These are phyloP conservation scores for Chrysochromulina tobinii DNA, from an alignment of 78 protist genomes.

Conservation along the genomic window DNA sequence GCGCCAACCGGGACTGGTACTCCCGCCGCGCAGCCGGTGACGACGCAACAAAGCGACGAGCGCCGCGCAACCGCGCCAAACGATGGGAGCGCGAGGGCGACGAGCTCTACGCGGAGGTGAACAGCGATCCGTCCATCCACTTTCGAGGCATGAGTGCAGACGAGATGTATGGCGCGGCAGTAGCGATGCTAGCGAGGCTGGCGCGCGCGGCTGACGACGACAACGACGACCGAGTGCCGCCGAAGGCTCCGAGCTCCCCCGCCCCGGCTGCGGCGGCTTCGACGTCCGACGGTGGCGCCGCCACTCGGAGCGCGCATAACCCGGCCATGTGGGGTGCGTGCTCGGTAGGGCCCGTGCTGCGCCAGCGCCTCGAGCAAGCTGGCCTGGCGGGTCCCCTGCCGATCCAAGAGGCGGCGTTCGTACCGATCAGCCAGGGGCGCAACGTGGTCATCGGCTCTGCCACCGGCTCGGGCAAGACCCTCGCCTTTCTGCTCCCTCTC, in stretches of 20 bases:
- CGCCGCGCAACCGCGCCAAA: not conserved
- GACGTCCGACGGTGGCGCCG: not conserved
- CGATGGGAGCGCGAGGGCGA: not conserved
- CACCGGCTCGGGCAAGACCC: slow-evolving; percentile 5
- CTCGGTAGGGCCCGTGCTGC: not conserved
- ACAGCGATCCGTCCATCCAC: not conserved
- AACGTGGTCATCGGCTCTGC: not conserved
- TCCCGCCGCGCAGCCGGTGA: not conserved
- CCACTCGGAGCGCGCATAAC: not conserved
- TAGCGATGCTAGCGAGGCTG: not conserved
- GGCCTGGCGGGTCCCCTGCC: not conserved
- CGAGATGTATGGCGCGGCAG: not conserved
- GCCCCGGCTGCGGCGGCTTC: not conserved
- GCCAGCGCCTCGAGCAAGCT: not conserved
- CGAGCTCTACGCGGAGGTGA: not conserved
- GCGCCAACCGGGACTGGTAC: slow-evolving; percentile 9
- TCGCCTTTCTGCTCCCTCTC: not conserved
- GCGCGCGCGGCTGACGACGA: not conserved
- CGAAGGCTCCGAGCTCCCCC: not conserved
- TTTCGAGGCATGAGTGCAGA: not conserved
- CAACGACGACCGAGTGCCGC: not conserved
- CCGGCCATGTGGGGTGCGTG: not conserved
- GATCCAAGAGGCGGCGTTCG: not conserved
- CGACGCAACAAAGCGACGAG: not conserved
- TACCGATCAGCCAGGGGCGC: not conserved